phyloP scores from a whole-genome alignment of 768 basidiomycete species.

The Trametes coccinea region DNA sequence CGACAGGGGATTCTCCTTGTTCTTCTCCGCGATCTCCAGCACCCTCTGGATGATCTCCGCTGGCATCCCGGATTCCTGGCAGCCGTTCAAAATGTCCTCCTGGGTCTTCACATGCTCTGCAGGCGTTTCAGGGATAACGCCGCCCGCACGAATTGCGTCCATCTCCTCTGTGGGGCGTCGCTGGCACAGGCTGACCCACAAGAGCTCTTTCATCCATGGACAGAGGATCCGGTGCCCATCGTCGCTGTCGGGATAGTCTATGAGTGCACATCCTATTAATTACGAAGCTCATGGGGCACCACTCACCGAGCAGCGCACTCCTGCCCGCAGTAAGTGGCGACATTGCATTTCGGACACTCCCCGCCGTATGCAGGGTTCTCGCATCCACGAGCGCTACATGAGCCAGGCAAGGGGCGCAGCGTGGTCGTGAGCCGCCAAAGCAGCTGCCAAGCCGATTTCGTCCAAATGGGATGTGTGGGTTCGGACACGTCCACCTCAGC shows the following conservation, averaged over 20 bases:
- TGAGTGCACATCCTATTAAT: background rate
- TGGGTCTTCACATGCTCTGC: background rate
- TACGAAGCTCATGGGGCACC: background rate
- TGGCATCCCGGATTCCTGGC: background rate
- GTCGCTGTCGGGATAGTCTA: background rate
- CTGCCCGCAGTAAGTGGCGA: background rate
- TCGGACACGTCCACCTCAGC: background rate
- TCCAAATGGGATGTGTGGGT: conserved; percentile 4
- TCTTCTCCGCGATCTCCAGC: background rate
- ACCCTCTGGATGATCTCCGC: background rate
- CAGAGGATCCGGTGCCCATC: background rate
- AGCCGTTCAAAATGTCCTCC: background rate
- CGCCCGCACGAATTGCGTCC: background rate
- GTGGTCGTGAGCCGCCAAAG: background rate
- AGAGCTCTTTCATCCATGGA: background rate
- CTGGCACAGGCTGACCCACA: background rate
- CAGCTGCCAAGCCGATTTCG: background rate
- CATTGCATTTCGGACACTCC: background rate
- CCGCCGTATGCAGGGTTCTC: background rate
- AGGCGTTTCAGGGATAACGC: background rate
- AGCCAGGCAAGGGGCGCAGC: background rate
- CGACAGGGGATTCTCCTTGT: background rate
- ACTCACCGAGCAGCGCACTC: background rate
- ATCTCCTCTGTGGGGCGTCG: background rate
- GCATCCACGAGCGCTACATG: conserved; percentile 2